phyloP scores from a whole-genome alignment of 768 basidiomycete genomes.

The Leccinum subgranulosum region DNA sequence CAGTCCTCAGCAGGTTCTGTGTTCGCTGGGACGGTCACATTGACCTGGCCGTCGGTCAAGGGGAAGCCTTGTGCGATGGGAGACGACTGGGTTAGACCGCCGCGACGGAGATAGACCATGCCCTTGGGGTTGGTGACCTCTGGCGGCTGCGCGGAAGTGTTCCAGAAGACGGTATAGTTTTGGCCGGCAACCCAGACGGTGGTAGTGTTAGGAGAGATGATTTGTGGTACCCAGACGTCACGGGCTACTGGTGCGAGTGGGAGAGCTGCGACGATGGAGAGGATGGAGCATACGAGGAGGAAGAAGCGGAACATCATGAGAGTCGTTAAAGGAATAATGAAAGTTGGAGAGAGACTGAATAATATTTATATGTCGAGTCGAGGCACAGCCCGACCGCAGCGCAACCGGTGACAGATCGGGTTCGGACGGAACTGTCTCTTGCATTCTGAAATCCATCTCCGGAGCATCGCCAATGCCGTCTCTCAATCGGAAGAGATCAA shows the following conservation, averaged over 20 bases:
- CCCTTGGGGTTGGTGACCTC: slow-evolving; percentile 50
- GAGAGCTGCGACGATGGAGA: slow-evolving; percentile 29
- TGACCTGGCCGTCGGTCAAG: slow-evolving; percentile 33
- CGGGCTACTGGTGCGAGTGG: slow-evolving; percentile 30
- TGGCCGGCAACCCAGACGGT: slow-evolving; percentile 42
- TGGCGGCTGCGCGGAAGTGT: slow-evolving; percentile 37
- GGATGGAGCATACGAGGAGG: slow-evolving; percentile 18
- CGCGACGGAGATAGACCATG: slow-evolving; percentile 40
- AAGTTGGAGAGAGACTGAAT: not conserved
- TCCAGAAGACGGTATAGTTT: slow-evolving; percentile 45
- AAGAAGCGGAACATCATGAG: slow-evolving; percentile 17
- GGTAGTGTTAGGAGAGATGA: slow-evolving; percentile 35
- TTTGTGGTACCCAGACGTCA: slow-evolving; percentile 48
- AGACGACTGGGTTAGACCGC: slow-evolving; percentile 23
- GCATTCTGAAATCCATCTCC: not conserved
- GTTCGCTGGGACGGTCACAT: slow-evolving; percentile 39
- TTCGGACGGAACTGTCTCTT: no score
- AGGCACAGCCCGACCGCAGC: not conserved
- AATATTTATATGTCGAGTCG: not conserved
- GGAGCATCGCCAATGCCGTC: slow-evolving; percentile 27
- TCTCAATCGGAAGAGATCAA: slow-evolving; percentile 31
- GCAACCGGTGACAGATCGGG: slow-evolving; percentile 3
- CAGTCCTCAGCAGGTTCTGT: slow-evolving; percentile 39
- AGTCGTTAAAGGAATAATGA: slow-evolving; percentile 16
- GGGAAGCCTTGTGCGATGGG: slow-evolving; percentile 40